phyloP scores from a whole-genome alignment of 2,329 filamentous ascomycete species.

The Lithohypha guttulata region DNA sequence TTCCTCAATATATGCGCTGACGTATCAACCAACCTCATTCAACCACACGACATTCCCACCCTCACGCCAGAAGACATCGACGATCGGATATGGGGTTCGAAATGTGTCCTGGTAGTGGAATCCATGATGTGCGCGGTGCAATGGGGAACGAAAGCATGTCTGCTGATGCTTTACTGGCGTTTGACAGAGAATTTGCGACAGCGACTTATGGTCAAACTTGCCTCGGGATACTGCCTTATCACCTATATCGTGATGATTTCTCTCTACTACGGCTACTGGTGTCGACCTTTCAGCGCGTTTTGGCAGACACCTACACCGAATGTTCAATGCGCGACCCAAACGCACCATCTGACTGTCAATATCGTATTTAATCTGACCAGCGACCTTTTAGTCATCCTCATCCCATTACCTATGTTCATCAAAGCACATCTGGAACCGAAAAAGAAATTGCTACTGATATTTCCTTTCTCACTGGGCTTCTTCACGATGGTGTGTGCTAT shows the following conservation, averaged over 20 bases:
- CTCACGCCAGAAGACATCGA: slow-evolving; percentile 38
- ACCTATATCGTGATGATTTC: slow-evolving; percentile 41
- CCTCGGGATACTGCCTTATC: slow-evolving; percentile 35
- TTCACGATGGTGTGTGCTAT: slow-evolving; percentile 48
- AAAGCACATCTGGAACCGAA: slow-evolving; percentile 30
- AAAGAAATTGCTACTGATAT: slow-evolving; percentile 44
- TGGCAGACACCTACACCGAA: slow-evolving; percentile 40
- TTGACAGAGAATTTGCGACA: slow-evolving; percentile 35
- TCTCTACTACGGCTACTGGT: slow-evolving; percentile 45
- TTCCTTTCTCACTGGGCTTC: slow-evolving; percentile 47
- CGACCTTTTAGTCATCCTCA: slow-evolving; percentile 36
- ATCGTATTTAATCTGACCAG: slow-evolving; percentile 40
- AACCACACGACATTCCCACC: slow-evolving; percentile 27
- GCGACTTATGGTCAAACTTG: slow-evolving; percentile 28
- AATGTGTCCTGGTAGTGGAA: slow-evolving; percentile 44
- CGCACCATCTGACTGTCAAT: slow-evolving; percentile 38
- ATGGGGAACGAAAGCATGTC: slow-evolving; percentile 44
- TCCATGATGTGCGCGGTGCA: slow-evolving; percentile 42
- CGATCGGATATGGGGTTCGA: slow-evolving; percentile 41
- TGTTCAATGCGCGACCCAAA: slow-evolving; percentile 37
- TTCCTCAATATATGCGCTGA: slow-evolving; percentile 34
- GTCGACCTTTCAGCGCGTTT: slow-evolving; percentile 41
- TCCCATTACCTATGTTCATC: slow-evolving; percentile 38
- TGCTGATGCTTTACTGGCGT: slow-evolving; percentile 43
- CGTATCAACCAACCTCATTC: slow-evolving; percentile 37